Conservation (phyloP, 129 eudicot species). For the Lactuca sativa region DNA sequence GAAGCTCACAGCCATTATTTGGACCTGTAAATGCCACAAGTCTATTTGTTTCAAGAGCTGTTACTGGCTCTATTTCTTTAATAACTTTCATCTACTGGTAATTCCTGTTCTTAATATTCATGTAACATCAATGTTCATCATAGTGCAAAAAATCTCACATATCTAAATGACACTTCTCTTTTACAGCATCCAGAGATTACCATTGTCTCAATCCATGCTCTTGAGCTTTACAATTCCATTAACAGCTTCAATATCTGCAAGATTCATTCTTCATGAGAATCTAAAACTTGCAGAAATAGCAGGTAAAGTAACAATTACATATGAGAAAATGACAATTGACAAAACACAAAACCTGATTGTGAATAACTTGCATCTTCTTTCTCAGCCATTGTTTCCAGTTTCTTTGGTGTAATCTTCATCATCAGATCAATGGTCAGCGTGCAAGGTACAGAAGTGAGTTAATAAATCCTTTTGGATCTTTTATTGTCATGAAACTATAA, state of each 20-base stretch:
- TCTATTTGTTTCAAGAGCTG: slow-evolving; percentile 45
- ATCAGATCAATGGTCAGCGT: slow-evolving; percentile 27
- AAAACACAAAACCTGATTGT: background rate
- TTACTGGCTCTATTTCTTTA: slow-evolving; percentile 44
- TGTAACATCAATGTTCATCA: too few species aligned
- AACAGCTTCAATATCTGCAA: slow-evolving; percentile 50
- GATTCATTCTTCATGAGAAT: slow-evolving; percentile 45
- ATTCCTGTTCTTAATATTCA: background rate
- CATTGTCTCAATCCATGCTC: slow-evolving; percentile 41
- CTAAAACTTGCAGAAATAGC: slow-evolving; percentile 45
- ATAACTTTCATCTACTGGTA: slow-evolving; percentile 47
- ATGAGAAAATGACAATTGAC: too few species aligned
- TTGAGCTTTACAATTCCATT: slow-evolving; percentile 53
- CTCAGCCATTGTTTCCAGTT: slow-evolving; percentile 56
- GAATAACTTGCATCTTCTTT: slow-evolving; percentile 3
- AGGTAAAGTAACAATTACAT: slow-evolving; percentile 30
- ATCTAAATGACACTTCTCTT: slow-evolving; percentile 3
- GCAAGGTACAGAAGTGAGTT: slow-evolving; percentile 51
- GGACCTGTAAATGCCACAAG: slow-evolving; percentile 47
- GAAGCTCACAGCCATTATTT: slow-evolving; percentile 46
- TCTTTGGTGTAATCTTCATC: slow-evolving; percentile 55
- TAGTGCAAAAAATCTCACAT: background rate
- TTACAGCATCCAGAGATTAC: slow-evolving; percentile 42
- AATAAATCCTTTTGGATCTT: slow-evolving; percentile 15
- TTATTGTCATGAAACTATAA: background rate